Percentiles rank a stretch among this genome's conserved stretches.
phyloP scores from a whole-genome alignment of 495 filamentous ascomycete species.

The Pseudomonodictys pantanalensis region DNA sequence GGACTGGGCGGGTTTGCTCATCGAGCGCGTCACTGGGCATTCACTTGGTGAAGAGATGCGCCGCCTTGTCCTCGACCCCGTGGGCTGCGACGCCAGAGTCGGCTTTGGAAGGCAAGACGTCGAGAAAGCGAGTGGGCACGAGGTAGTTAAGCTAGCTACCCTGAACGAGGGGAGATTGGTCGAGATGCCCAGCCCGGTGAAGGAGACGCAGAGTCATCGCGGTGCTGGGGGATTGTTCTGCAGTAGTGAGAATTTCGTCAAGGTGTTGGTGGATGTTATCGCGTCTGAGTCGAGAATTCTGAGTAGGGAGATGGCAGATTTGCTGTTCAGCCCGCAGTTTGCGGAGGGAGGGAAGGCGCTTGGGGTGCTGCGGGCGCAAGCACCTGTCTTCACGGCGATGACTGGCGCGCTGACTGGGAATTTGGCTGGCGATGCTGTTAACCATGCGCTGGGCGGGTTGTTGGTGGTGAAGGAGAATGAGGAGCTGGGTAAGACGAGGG shows the following conservation, averaged over 20 bases:
- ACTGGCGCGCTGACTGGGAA: not conserved
- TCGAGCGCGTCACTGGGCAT: constrained; percentile 2
- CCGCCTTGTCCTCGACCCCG: not conserved
- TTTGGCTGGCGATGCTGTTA: not conserved
- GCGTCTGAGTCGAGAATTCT: not conserved
- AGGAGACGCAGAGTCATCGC: not conserved
- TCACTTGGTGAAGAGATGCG: not conserved
- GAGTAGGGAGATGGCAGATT: not conserved
- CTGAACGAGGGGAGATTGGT: not conserved
- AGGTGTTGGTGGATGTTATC: constrained; percentile 2
- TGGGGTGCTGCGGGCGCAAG: not conserved
- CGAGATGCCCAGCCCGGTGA: not conserved
- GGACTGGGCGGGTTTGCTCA: constrained; percentile 9
- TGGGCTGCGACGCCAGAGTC: constrained; percentile 6
- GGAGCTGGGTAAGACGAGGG: constrained; percentile 7
- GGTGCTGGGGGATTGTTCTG: constrained; percentile 4
- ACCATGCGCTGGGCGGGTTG: constrained; percentile 13
- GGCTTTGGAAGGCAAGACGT: not conserved
- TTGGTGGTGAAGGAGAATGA: not conserved
- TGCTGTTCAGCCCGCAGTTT: constrained; percentile 9
- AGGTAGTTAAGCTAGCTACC: not conserved
- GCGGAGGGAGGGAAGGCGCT: not conserved
- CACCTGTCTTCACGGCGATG: constrained; percentile 3
- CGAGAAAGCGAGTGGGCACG: not conserved
- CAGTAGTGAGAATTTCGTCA: not conserved